phyloP scores from a whole-genome alignment of 257 asterid species.

The Solanum corneliomulleri region DNA sequence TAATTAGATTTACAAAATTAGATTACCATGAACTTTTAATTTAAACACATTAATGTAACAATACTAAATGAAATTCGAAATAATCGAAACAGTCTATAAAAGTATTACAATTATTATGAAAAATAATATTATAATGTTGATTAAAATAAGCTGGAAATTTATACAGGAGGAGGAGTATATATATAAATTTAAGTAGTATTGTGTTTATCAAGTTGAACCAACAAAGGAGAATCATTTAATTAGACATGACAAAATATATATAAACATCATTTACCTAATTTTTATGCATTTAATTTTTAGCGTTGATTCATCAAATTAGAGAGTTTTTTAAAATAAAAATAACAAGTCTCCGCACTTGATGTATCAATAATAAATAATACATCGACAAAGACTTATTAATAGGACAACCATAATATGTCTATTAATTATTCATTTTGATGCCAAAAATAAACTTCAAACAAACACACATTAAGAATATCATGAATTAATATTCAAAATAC shows the following conservation, averaged over 20 bases:
- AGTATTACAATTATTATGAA: background rate
- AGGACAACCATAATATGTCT: no score
- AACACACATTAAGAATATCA: no score
- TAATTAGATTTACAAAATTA: background rate
- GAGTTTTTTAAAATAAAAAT: no score
- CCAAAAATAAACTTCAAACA: background rate
- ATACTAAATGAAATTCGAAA: background rate
- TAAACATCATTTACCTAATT: background rate
- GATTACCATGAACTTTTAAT: background rate
- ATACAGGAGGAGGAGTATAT: background rate
- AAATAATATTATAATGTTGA: background rate
- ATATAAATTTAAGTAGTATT: background rate
- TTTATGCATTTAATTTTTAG: background rate
- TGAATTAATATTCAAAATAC: no score
- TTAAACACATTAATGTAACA: background rate
- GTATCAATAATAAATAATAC: background rate
- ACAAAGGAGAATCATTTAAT: background rate
- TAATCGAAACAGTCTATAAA: background rate
- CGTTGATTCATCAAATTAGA: no score
- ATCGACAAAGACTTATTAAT: background rate
- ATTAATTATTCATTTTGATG: no score
- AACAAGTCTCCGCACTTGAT: no score
- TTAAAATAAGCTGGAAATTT: background rate
- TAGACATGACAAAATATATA: no score
- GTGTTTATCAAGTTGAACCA: background rate